Base-by-base conservation (phyloP, 1,139 yeast genomes). In the Zygoascus meyerae region DNA sequence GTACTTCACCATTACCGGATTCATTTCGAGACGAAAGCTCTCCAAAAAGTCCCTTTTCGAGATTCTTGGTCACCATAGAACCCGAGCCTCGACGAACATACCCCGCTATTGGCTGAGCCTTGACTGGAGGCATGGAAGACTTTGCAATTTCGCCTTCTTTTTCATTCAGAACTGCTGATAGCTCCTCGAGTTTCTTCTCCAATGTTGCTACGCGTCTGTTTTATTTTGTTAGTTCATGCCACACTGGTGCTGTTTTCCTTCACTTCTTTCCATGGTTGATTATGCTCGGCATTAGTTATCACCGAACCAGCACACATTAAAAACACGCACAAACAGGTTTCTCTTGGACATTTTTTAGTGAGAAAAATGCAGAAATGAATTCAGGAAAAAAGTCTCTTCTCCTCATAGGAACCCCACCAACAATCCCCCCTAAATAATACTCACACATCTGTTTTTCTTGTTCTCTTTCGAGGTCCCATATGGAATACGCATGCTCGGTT, bases 401-500 rank as follows among this genome's bases (percentile, higher is more conserved):
- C 8, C 10, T 8, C 31, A 11, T 28, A 28, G 31, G 10, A 28
- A 28, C 11, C 8, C 11, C 31, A 28, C 10, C 31, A 28, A 28
- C 8, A 15, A 11, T 4, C 14, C 2, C 35, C 35, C 3, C 11
- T 15, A 11, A 11, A 16, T 7, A 12, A 9, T 32, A 55, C 61
- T 49, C 57, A 57, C 58, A 58, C 56, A 48, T 63, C 67, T 5
- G 63, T 55, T 45, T 59, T 55, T 34, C 56, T 55, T 52, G 81
- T 74, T 55, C 83, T 75, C 42, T 82, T 69, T 7, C 81, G 71
- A 47, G 78, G 85, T 14, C 78, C 74, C 18, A 78, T 60, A 55
- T 85, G 87, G 46, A 84, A 80, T 49, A 81, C 81, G 66, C 97
- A 89, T 32, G 65, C 66, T 49, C 81, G 71, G 38, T 75, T 73